Conservation (phyloP, 441 rosid genomes). For the Populus hybrid region DNA sequence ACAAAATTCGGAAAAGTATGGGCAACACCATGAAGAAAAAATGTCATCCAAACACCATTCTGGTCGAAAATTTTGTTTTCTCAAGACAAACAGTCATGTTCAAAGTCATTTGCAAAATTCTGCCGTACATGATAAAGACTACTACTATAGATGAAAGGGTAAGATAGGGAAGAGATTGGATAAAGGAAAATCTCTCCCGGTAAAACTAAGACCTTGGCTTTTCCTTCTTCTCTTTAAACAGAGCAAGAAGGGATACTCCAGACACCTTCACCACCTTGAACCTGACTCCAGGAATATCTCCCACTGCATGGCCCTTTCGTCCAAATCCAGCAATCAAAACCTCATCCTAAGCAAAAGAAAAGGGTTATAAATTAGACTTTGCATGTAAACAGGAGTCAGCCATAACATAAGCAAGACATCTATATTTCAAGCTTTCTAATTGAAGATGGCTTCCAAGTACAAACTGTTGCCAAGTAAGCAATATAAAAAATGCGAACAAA, state of each 20-base stretch:
- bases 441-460: too few species aligned
- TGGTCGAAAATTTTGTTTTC: background rate
- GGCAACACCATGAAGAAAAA: background rate
- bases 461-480: too few species aligned
- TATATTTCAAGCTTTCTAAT: too few species aligned
- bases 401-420: background rate
- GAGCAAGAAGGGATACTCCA: conserved; percentile 67
- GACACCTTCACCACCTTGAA: conserved; percentile 84
- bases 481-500: too few species aligned
- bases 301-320: conserved; percentile 74
- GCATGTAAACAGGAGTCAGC: background rate
- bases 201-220: conserved; percentile 61
- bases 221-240: conserved; percentile 76
- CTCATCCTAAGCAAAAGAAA: conserved; percentile 45
- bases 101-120: background rate
- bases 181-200: background rate
- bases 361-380: background rate
- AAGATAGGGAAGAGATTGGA: background rate
- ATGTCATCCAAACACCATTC: background rate
- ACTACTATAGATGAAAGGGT: background rate
- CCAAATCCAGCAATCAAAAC: conserved; percentile 80
- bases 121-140: background rate
- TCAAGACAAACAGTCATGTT: background rate
- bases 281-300: conserved; percentile 83
- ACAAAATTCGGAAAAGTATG: background rate